These are phyloP conservation scores for Cercospora beticola DNA, from an alignment of 2,329 filamentous ascomycete genomes.

Conservation along the genomic window DNA sequence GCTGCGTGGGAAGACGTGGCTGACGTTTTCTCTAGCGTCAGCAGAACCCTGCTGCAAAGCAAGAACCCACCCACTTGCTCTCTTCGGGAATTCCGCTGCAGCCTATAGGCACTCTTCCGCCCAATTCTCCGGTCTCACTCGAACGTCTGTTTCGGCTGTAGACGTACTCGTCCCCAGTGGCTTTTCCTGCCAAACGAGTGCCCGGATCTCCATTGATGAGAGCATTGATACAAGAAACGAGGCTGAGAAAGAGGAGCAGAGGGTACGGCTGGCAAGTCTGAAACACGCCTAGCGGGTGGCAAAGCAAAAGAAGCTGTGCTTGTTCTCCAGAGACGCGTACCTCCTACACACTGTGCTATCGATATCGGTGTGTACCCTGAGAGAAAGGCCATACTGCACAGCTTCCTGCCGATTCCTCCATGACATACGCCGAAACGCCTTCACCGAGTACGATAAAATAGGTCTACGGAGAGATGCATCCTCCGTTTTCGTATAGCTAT, in stretches of 20 bases:
- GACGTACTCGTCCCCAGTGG: not conserved
- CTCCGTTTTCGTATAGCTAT: not conserved
- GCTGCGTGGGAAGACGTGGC: not conserved
- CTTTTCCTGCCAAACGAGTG: not conserved
- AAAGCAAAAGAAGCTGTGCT: not conserved
- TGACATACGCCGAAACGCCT: not conserved
- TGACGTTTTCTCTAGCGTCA: conserved; percentile 5
- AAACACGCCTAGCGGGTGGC: not conserved
- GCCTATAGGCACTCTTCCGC: not conserved
- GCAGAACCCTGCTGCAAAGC: not conserved
- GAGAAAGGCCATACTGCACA: not conserved
- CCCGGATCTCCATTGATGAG: not conserved
- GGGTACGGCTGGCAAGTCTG: not conserved
- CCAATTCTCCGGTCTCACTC: conserved; percentile 5
- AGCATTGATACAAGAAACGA: not conserved
- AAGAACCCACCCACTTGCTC: not conserved
- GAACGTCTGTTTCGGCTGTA: not conserved
- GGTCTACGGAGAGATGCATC: not conserved
- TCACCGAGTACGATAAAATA: not conserved
- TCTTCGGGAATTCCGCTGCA: conserved; percentile 3
- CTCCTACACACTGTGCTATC: not conserved
- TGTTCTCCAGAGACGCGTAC: not conserved
- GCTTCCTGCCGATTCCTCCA: not conserved
- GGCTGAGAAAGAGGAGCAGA: not conserved
- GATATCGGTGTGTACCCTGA: not conserved